phyloP scores from a whole-genome alignment of 2,329 filamentous ascomycete genomes.

The Juglanconis sp. region DNA sequence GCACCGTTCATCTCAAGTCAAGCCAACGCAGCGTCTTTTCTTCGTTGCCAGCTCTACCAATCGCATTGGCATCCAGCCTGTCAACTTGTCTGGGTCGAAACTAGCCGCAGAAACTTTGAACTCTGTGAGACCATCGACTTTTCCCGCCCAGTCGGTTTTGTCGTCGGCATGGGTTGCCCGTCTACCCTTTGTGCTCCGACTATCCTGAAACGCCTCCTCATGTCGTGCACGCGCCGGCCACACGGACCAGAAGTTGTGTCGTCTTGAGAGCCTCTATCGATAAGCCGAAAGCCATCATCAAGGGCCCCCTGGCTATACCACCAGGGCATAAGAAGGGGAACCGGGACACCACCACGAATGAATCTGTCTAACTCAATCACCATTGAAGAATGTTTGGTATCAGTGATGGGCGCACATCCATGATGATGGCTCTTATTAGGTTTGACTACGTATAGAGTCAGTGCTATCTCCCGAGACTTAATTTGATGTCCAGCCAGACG shows the following conservation, averaged over 20 bases:
- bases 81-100: not conserved
- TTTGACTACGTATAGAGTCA: too few species aligned
- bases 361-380: not conserved
- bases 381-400: not conserved
- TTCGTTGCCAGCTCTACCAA: not conserved
- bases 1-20: not conserved
- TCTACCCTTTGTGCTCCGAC: slow-evolving; percentile 4
- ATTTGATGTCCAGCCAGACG: not conserved
- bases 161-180: not conserved
- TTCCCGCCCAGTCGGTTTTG: not conserved
- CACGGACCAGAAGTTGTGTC: not conserved
- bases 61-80: not conserved
- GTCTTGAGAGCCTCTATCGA: slow-evolving; percentile 13
- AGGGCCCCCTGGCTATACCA: not conserved
- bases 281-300: not conserved
- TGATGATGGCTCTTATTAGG: too few species aligned
- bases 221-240: not conserved
- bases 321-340: not conserved
- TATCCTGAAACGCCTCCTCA: slow-evolving; percentile 15
- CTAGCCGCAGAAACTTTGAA: not conserved
- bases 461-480: not conserved
- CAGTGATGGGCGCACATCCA: too few species aligned
- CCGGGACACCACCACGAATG: not conserved
- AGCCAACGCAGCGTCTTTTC: too few species aligned
- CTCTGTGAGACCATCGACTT: too few species aligned